Evolutionary conservation across 768 basidiomycete species (phyloP).

Genomic region (Lactarius indigo): DNA sequence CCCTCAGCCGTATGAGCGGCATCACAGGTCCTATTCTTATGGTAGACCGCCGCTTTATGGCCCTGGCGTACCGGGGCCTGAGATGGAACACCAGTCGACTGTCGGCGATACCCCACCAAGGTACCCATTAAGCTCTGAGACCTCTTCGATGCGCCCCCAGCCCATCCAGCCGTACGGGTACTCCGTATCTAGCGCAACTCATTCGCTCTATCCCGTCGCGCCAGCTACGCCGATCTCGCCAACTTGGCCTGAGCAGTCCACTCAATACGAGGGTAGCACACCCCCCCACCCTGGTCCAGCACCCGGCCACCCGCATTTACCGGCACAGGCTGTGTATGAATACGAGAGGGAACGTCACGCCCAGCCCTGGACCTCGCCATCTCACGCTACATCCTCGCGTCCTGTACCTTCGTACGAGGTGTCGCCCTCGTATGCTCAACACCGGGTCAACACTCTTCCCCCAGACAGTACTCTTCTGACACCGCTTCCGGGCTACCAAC

Average conservation of each 20-base stretch:
- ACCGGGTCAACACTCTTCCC: slow-evolving; percentile 39
- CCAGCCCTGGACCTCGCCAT: slow-evolving; percentile 19
- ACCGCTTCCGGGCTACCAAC: slow-evolving; percentile 59
- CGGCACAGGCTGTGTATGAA: slow-evolving; percentile 12
- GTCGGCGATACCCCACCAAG: slow-evolving; percentile 9
- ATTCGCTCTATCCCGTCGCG: slow-evolving; percentile 15
- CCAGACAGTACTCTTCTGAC: slow-evolving; percentile 67
- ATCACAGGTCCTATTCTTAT: slow-evolving; percentile 5
- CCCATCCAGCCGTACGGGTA: slow-evolving; percentile 15
- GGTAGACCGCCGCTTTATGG: slow-evolving; percentile 16
- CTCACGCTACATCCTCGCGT: slow-evolving; percentile 6
- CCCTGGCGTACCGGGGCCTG: slow-evolving; percentile 19
- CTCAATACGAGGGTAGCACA: slow-evolving; percentile 17
- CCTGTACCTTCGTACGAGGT: slow-evolving; percentile 13
- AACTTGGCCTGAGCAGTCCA: slow-evolving; percentile 17
- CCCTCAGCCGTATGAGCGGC: slow-evolving; percentile 13
- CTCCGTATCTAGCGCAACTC: slow-evolving; percentile 7
- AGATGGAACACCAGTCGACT: slow-evolving; percentile 12
- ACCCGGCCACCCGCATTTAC: slow-evolving; percentile 9
- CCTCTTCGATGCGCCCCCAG: slow-evolving; percentile 10
- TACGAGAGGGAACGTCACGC: slow-evolving; percentile 18
- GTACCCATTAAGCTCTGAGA: slow-evolving; percentile 5
- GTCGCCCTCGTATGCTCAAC: slow-evolving; percentile 18
- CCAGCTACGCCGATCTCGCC: slow-evolving; percentile 9
- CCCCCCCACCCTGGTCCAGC: slow-evolving; percentile 13